A percentile compares a stretch with the other conserved stretches of the same genome.
These are phyloP conservation scores for Arthrobotrys entomopaga DNA, from an alignment of 2,329 filamentous ascomycete genomes.

Conservation along the genomic window DNA sequence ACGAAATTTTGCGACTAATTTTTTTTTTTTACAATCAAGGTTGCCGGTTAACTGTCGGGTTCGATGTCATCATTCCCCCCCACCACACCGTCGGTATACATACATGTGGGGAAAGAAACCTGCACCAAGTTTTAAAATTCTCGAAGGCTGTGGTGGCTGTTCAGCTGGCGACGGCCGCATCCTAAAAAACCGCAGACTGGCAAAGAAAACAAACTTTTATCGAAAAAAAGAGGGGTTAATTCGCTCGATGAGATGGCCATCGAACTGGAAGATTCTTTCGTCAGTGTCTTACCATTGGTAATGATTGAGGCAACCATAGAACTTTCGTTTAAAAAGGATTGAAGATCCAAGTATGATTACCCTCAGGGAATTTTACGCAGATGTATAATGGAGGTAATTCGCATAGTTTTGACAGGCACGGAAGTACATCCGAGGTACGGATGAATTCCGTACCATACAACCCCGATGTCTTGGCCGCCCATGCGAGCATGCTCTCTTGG, in stretches of 20 bases:
- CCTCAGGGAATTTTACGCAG: conserved; percentile 9
- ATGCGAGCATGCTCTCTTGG: conserved; percentile 19
- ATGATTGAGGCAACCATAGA: conserved; percentile 38
- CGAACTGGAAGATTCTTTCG: conserved; percentile 6
- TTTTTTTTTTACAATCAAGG: not conserved
- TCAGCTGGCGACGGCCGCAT: conserved; percentile 27
- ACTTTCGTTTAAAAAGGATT: conserved; percentile 5
- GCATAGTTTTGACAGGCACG: conserved; percentile 37
- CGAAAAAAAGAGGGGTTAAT: conserved; percentile 19
- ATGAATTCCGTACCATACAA: conserved; percentile 43
- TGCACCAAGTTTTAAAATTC: not conserved
- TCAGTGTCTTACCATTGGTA: conserved; percentile 40
- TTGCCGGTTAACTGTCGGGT: not conserved
- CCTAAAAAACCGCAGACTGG: not conserved
- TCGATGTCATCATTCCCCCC: too few relatives aligned
- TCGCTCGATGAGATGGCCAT: conserved; percentile 38
- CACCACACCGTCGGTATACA: not conserved
- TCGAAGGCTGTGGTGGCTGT: conserved; percentile 5
- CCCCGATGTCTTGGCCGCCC: conserved; percentile 28
- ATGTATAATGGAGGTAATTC: conserved; percentile 23
- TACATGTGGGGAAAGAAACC: too few relatives aligned
- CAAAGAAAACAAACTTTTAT: not conserved
- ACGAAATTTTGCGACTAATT: conserved; percentile 36
- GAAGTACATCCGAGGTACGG: conserved; percentile 54
- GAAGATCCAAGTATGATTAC: conserved; percentile 36